Percentiles rank a stretch among this genome's conserved stretches.
phyloP scores from a whole-genome alignment of 495 filamentous ascomycete genomes.

The Parathielavia appendiculata region DNA sequence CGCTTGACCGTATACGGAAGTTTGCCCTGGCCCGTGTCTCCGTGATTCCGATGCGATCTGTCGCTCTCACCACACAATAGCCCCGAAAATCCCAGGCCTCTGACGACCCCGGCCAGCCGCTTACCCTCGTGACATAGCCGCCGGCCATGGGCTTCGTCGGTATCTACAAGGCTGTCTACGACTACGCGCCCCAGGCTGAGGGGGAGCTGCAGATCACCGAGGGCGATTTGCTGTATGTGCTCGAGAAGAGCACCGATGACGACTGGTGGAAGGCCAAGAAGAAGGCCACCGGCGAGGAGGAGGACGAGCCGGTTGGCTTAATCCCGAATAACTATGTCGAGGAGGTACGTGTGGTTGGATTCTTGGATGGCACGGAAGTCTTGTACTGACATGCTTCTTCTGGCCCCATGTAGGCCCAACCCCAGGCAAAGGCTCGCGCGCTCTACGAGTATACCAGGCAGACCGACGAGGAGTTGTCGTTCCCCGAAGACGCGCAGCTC shows the following conservation, averaged over 20 bases:
- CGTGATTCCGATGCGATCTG: too few species aligned
- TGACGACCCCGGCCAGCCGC: not conserved
- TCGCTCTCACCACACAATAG: not conserved
- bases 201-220: conserved; percentile 83
- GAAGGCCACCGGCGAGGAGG: conserved; percentile 83
- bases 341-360: conserved; percentile 61
- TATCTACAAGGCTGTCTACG: conserved; percentile 87
- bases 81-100: not conserved
- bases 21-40: too few species aligned
- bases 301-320: conserved; percentile 90
- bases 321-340: conserved; percentile 95
- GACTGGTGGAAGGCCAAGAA: conserved; percentile 99
- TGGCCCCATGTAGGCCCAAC: conserved; percentile 54
- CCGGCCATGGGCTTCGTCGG: conserved; percentile 70
- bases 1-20: too few species aligned
- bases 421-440: conserved; percentile 68
- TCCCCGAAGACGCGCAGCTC: conserved; percentile 80
- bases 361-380: not conserved
- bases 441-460: conserved; percentile 95
- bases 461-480: conserved; percentile 96
- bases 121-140: not conserved
- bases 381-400: not conserved
- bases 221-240: conserved; percentile 85
- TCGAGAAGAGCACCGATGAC: conserved; percentile 86
- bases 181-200: conserved; percentile 84